Base-by-base conservation (phyloP, 257 asterid species). In the Cinchona pubescens region DNA sequence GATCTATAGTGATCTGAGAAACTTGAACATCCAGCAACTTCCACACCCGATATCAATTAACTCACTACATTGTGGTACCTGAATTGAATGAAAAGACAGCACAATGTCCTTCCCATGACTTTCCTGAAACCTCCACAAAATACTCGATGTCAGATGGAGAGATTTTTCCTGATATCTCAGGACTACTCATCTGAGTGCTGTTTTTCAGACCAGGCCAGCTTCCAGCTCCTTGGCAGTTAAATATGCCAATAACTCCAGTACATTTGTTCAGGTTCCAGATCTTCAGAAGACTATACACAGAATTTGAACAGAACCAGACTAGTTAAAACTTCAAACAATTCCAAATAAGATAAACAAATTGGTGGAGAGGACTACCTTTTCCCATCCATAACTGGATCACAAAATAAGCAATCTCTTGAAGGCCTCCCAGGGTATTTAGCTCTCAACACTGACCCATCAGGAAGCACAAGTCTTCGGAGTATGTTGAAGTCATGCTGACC, bases 141-240 rank as follows among this genome's bases (percentile, higher is more conserved):
- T 67, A 80, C 38, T 89, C 88, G 3, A 87, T 82, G 78, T 89
- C 88, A 25, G 88, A 63, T 25, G 88, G 87, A 35, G 86, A 86
- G 63, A 89, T 71, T 3, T 76, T 64, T 67, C 92, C 89, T 1
- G 84, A 75, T 40, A 87, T 72, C 72, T 83, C 83, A 46, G 75
- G 45, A 30, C 27, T 70, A 29, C 67, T 72, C 53, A 8, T 38
- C 71, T 77, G 79, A 55, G n/a, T 34, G 2, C 69, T 45, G 66
- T 29, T 69, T 35, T 83, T 84, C 71, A 88, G 27, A 62, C 90
- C 85, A 7, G 85, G 89, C 90, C 89, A 88, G 45, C 79, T 75
- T 63, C 87, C 90, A 21, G 89, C 89, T 75, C 93, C 89, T 84
- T 86, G 93, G 80, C 90, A 88, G 67, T 86, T 88, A 83, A 83